Evolutionary conservation across 176 grass and related monocot genomes (phyloP), one percentile per base, ranked within the genome.

Genomic region (Juncus effusus): DNA sequence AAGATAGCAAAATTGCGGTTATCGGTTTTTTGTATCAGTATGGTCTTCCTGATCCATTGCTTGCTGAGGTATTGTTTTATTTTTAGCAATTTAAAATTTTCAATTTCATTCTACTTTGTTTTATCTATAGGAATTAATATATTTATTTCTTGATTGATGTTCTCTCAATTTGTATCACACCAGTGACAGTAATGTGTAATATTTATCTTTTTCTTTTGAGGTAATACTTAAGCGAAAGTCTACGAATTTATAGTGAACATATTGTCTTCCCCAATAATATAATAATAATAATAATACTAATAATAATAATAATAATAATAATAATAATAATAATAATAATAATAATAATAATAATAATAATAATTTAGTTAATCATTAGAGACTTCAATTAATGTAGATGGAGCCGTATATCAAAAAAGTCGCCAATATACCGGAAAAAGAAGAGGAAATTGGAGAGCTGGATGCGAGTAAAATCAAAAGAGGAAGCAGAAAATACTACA

Each of bases 1-100:
- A 74, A 3, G 42, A 77, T 59, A 42, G 52, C 0, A 84, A 83
- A 45, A 61, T 69, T 0, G 87, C 87, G 6, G 84, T 88, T 40
- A 51, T 87, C 65, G 84, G 82, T 35, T 3, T 88, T 59, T 64
- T 96, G 19, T 96, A 88, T 61, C 37, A 60, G 7, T 5, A 70
- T 3, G 92, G 92, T 40, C 3, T 2, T 4, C 38, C 7, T 13
- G 87, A 96, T 72, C 16, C 61, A 7, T 81, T 88, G 65, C 74
- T 91, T 4, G 56, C 42, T 42, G 28, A 54, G 78, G 90, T 94
- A 3, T 28, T 16, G 39, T 54, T 47, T n/a, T 6, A 42, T 14
- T 28, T 28, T 28, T 28, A 28, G 19, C 1, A 28, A 28, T 28
- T 28, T 28, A 1, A 28, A 28, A 28, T 28, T 28, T 28, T 28